These are phyloP conservation scores for Trichoderma reesei DNA, from an alignment of 495 filamentous ascomycete species.

Conservation along the genomic window DNA sequence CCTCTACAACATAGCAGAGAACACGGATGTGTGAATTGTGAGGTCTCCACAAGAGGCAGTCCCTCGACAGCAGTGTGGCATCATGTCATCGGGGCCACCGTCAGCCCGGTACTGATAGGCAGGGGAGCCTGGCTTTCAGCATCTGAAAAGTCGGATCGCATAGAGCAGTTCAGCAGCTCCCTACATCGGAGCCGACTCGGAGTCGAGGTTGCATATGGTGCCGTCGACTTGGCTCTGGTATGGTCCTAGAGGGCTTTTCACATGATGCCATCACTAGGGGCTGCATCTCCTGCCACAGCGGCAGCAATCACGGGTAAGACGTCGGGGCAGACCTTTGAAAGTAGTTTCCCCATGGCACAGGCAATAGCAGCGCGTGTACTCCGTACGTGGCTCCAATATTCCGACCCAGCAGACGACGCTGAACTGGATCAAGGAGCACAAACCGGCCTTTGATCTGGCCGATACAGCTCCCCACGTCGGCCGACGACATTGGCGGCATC, in stretches of 20 bases:
- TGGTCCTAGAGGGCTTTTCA: background rate
- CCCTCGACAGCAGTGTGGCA: no score
- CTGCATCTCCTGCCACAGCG: background rate
- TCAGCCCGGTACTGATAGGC: background rate
- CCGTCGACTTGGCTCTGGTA: background rate
- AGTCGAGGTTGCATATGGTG: no score
- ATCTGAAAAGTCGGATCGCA: no score
- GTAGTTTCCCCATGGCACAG: conserved; percentile 14
- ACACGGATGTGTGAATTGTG: no score
- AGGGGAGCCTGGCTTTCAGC: no score
- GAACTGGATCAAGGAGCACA: conserved; percentile 35
- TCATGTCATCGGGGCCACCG: no score
- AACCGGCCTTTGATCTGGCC: conserved; percentile 35
- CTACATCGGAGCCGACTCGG: no score
- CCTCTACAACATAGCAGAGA: no score
- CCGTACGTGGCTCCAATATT: conserved; percentile 41
- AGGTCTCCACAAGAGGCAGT: no score
- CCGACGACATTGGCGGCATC: conserved; percentile 27
- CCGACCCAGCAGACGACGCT: conserved; percentile 39
- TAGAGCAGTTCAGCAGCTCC: no score
- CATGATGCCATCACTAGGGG: background rate
- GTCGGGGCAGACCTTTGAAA: conserved; percentile 18
- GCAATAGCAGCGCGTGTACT: conserved; percentile 15
- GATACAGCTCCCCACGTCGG: conserved; percentile 22
- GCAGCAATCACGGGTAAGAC: conserved; percentile 25